phyloP scores from a whole-genome alignment of 148 eudicot genomes.

The Simmondsia chinensis region DNA sequence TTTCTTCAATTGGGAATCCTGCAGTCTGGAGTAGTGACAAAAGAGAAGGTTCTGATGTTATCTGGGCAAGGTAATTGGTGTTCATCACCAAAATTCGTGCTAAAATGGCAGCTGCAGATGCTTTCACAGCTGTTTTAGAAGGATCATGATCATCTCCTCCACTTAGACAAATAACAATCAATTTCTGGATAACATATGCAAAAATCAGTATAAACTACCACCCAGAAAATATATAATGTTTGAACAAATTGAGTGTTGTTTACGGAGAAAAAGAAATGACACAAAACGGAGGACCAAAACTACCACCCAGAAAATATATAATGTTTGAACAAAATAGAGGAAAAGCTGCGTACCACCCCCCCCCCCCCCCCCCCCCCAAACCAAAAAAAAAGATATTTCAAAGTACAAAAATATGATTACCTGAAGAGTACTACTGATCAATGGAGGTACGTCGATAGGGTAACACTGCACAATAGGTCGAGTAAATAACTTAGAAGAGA shows the following conservation, averaged over 20 bases:
- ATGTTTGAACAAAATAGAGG: no score
- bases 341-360: no score
- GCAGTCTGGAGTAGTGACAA: conserved; percentile 57
- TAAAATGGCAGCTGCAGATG: conserved; percentile 77
- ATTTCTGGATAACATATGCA: conserved; percentile 51
- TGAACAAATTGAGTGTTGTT: no score
- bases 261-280: no score
- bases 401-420: conserved; percentile 22
- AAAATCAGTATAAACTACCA: conserved; percentile 12
- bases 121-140: conserved; percentile 75
- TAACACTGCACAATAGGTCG: conserved; percentile 53
- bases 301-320: no score
- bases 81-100: conserved; percentile 88
- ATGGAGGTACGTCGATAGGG: conserved; percentile 80
- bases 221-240: no score
- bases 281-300: no score
- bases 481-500: conserved; percentile 1
- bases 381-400: background rate
- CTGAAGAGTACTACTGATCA: conserved; percentile 85
- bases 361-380: no score
- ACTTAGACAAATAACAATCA: conserved; percentile 67
- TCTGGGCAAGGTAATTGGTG: conserved; percentile 81
- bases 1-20: conserved; percentile 74
- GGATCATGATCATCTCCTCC: conserved; percentile 89
- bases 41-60: conserved; percentile 74